Evolutionary conservation across 352 stramenopile genomes (phyloP), one percentile per base, ranked within the genome.

Genomic region (Phytophthora macrochlamydospora): DNA sequence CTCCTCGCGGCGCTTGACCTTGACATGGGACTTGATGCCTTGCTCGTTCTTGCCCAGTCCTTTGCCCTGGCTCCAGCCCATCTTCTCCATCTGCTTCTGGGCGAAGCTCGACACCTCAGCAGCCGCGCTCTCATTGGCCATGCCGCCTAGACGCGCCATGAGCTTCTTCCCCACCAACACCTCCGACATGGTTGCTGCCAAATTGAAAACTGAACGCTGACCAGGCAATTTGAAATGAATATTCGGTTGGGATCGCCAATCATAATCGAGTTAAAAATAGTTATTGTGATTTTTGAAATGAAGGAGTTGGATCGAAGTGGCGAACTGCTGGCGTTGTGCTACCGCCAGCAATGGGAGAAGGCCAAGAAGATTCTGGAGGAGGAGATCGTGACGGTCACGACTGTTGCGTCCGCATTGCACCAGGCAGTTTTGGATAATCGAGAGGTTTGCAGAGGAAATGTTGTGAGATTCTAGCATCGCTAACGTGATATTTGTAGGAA

Each of bases 61-160:
- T 61, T 98, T 98, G 62, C 97, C 97, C 62, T 97, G 87, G 49
- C 69, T 93, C 96, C 96, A 99, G 64, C 97, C 97, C 92, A 99
- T 98, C 67, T 98, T 97, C 62, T 91, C 83, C 91, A 98, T 97
- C 75, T 97, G 91, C 46, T 78, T 81, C 32, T 86, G 76, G 18
- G 92, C 90, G 55, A 97, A 97, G 46, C 67, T 76, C 61, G 87
- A 95, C 56, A 94, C 79, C 11, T 66, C 71, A 6, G 74, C 69
- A 12, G 87, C 81, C 28, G 84, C 87, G 18, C 67, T 79, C 62
- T 95, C 87, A 62, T 95, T 95, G 30, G 85, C 75, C 79, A 93
- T 93, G n/a, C 65, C 70, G n/a, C 85, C 80, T 7, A 95, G 77
- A 65, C 90, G 79, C 40, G 61, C 76, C 75, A 91, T 81, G 42